Conservation (phyloP, 495 filamentous ascomycete species). For the Aspergillus ellipticus region DNA sequence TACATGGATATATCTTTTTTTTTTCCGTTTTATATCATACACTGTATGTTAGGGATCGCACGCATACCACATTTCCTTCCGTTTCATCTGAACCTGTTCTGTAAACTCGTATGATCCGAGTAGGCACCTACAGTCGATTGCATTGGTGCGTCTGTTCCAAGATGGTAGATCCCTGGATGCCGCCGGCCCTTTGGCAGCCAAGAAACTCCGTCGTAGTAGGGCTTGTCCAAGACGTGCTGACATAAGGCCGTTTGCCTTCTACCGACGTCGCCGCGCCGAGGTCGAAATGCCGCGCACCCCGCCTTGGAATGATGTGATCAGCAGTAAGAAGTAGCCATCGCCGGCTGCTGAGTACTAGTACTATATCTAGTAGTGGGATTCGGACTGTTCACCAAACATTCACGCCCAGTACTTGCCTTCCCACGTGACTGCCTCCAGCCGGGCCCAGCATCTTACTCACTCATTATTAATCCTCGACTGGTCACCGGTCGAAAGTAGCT, state of each 20-base stretch:
- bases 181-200: too few relatives aligned
- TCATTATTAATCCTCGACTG: not conserved
- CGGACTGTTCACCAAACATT: not conserved
- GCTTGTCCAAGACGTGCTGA: conserved; percentile 10
- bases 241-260: conserved; percentile 18
- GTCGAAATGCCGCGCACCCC: conserved; percentile 12
- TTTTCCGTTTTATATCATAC: conserved; percentile 37
- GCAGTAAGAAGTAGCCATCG: too few relatives aligned
- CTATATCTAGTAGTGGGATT: not conserved
- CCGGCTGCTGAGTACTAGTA: too few relatives aligned
- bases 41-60: conserved; percentile 43
- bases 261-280: conserved; percentile 28
- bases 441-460: too few relatives aligned
- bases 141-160: too few relatives aligned
- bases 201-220: not conserved
- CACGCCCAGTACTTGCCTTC: not conserved
- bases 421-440: not conserved
- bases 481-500: not conserved
- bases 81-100: conserved; percentile 14
- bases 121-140: not conserved
- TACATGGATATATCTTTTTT: conserved; percentile 47
- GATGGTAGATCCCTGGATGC: too few relatives aligned
- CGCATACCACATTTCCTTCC: conserved; percentile 39
- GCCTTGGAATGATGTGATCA: too few relatives aligned
- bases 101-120: not conserved